These are phyloP conservation scores for Aspergillus sp. DNA, from an alignment of 2,329 filamentous ascomycete species.

Conservation along the genomic window DNA sequence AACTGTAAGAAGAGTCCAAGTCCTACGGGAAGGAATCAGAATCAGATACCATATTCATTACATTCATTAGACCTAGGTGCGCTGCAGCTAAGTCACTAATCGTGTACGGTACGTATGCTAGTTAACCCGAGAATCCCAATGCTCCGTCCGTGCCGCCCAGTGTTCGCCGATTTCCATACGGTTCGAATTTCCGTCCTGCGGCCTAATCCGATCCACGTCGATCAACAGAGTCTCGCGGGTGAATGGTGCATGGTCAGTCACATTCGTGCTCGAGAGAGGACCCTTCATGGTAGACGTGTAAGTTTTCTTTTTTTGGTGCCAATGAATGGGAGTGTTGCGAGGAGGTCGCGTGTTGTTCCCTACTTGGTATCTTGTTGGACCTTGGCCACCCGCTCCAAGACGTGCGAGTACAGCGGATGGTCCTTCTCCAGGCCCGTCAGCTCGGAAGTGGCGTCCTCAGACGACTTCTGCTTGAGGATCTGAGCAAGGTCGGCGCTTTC, in stretches of 20 bases:
- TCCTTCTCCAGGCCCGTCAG: constrained; percentile 75
- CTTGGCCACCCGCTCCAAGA: constrained; percentile 75
- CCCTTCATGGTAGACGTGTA: constrained; percentile 17
- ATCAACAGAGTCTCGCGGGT: constrained; percentile 11
- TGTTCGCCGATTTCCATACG: constrained; percentile 33
- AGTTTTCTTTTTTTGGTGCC: constrained; percentile 8
- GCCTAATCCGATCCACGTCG: constrained; percentile 19
- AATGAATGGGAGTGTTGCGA: neutral
- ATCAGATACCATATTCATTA: constrained; percentile 9
- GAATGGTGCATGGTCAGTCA: constrained; percentile 7
- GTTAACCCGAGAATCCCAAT: constrained; percentile 18
- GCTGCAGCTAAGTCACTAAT: constrained; percentile 18
- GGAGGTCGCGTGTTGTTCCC: constrained; percentile 2
- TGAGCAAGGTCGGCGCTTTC: constrained; percentile 83
- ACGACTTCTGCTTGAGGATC: constrained; percentile 71
- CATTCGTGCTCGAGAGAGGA: constrained; percentile 26
- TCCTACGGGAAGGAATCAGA: neutral
- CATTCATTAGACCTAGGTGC: constrained; percentile 17
- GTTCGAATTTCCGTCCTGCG: constrained; percentile 24
- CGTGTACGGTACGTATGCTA: constrained; percentile 12
- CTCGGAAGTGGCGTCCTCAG: constrained; percentile 73
- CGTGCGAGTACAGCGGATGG: constrained; percentile 74
- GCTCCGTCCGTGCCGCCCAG: constrained; percentile 23
- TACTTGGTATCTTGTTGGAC: constrained; percentile 62
- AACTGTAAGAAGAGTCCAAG: constrained; percentile 23